These are phyloP conservation scores for Ophiostoma montium DNA, from an alignment of 2,329 filamentous ascomycete species.

Conservation along the genomic window DNA sequence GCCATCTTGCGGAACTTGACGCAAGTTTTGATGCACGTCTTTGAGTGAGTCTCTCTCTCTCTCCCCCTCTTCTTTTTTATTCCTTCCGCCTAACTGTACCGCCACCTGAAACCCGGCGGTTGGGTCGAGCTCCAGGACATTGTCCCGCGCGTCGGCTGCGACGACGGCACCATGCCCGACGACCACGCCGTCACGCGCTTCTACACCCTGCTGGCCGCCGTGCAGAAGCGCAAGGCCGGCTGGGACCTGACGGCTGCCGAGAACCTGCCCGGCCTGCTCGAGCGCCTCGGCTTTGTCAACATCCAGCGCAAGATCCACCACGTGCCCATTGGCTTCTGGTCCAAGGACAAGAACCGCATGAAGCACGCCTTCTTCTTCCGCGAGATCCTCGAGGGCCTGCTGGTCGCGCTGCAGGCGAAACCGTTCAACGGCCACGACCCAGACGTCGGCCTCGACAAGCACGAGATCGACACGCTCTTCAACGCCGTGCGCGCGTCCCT, in stretches of 20 bases:
- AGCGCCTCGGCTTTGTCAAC: constrained; percentile 22
- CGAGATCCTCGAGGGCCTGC: constrained; percentile 24
- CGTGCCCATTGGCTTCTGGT: constrained; percentile 22
- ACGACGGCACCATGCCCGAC: constrained; percentile 19
- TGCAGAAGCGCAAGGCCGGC: constrained; percentile 15
- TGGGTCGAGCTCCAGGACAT: constrained; percentile 26
- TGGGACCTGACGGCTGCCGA: constrained; percentile 16
- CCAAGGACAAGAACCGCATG: constrained; percentile 15
- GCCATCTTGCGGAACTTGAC: constrained; percentile 35
- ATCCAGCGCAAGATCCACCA: constrained; percentile 18
- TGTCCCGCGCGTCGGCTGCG: constrained; percentile 12
- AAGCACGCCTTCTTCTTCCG: constrained; percentile 22
- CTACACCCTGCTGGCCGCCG: constrained; percentile 9
- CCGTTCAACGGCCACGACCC: constrained; percentile 26
- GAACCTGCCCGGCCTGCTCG: constrained; percentile 18
- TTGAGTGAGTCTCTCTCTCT: neutral
- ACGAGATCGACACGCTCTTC: constrained; percentile 21
- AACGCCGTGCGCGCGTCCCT: constrained; percentile 20
- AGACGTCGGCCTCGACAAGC: constrained; percentile 19
- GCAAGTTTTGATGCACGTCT: constrained; percentile 20
- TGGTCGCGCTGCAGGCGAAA: constrained; percentile 26
- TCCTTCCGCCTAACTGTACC: too few relatives aligned
- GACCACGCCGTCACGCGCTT: constrained; percentile 17
- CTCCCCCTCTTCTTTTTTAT: too few relatives aligned
- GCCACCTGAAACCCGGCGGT: constrained; percentile 27